phyloP scores from a whole-genome alignment of 768 basidiomycete species.

The Trametes coccinea region DNA sequence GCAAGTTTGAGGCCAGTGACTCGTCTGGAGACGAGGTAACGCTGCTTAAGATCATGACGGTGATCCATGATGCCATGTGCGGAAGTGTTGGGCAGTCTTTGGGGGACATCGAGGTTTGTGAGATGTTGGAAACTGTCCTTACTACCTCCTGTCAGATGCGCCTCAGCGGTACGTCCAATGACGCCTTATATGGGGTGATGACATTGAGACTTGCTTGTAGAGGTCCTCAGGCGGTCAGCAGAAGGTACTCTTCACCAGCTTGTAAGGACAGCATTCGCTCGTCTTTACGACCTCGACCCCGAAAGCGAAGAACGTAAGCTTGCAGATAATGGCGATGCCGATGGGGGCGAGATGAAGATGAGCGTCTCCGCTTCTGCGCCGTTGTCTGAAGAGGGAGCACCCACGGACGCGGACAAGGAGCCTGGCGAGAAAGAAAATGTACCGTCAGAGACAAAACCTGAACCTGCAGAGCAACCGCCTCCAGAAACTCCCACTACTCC shows the following conservation, averaged over 20 bases:
- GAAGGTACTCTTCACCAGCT: constrained; percentile 89
- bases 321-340: constrained; percentile 45
- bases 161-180: constrained; percentile 67
- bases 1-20: constrained; percentile 97
- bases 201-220: constrained; percentile 42
- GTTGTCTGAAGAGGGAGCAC: not conserved
- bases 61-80: constrained; percentile 84
- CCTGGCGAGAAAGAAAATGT: not conserved
- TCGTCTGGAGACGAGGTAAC: constrained; percentile 98
- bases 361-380: constrained; percentile 43
- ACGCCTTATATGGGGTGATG: not conserved
- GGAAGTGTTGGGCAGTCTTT: constrained; percentile 67
- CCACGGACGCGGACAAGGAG: not conserved
- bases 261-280: constrained; percentile 77
- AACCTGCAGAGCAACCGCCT: not conserved
- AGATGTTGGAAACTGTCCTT: constrained; percentile 96
- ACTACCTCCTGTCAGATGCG: constrained; percentile 98
- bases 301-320: constrained; percentile 68
- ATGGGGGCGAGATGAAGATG: constrained; percentile 62
- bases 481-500: constrained; percentile 28
- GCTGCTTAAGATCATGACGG: constrained; percentile 84
- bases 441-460: not conserved
- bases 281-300: constrained; percentile 69
- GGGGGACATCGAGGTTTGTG: constrained; percentile 94
- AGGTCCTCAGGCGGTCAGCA: constrained; percentile 83